These are phyloP conservation scores for Sclerotinia trifoliorum DNA, from an alignment of 2,329 filamentous ascomycete species.

Conservation along the genomic window DNA sequence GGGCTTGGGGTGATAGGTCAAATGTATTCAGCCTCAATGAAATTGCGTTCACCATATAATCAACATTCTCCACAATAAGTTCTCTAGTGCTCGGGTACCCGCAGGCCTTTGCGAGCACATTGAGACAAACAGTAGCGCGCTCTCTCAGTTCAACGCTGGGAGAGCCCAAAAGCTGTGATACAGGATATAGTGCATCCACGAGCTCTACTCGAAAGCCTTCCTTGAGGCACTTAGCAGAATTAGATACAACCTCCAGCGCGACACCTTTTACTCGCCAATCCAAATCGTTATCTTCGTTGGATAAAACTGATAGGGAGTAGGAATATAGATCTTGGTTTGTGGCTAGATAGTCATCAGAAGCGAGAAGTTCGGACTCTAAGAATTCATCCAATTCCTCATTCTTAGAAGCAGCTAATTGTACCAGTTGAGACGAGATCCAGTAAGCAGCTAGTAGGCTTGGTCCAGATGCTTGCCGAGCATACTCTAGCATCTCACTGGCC, in stretches of 20 bases:
- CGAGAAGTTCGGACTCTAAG: constrained; percentile 53
- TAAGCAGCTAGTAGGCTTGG: constrained; percentile 66
- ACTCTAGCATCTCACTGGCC: constrained; percentile 63
- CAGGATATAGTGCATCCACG: constrained; percentile 85
- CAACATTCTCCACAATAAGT: constrained; percentile 84
- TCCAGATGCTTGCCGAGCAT: constrained; percentile 57
- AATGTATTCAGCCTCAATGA: constrained; percentile 86
- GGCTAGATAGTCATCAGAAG: constrained; percentile 45
- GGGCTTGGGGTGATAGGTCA: constrained; percentile 86
- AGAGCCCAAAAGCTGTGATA: constrained; percentile 85
- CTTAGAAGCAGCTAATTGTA: constrained; percentile 56
- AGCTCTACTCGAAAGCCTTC: constrained; percentile 76
- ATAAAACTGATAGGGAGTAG: constrained; percentile 62
- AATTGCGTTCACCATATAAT: constrained; percentile 94
- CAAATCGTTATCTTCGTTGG: constrained; percentile 46
- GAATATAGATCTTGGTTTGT: constrained; percentile 60
- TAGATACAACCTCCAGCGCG: constrained; percentile 75
- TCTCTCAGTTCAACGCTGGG: constrained; percentile 64
- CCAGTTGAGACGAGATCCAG: constrained; percentile 75
- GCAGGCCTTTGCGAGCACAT: constrained; percentile 73
- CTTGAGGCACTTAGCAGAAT: constrained; percentile 67
- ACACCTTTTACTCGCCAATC: constrained; percentile 78
- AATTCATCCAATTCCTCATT: constrained; percentile 63
- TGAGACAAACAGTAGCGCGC: constrained; percentile 81
- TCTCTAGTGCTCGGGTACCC: constrained; percentile 72